Base-by-base conservation (phyloP, 176 grass and related monocot genomes). In the Ampelocalamus luodianensis region DNA sequence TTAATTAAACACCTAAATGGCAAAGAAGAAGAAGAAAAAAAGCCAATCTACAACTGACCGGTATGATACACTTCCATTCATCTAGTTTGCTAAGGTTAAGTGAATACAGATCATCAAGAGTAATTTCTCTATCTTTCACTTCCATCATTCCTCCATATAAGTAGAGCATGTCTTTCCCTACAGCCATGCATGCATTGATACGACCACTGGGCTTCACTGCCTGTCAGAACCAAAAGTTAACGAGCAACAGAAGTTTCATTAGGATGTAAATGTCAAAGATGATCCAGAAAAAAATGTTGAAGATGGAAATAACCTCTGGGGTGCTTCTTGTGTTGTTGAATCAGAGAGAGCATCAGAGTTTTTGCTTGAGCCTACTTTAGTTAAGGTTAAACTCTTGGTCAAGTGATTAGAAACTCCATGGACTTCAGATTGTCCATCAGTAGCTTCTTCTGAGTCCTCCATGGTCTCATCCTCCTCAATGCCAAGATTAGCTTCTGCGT, bases 71-170 rank as follows among this genome's bases (percentile, higher is more conserved):
- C 76, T 95, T 98, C 96, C 96, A 98, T 79, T 98, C 96, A 80
- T 98, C 96, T 74, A 98, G 89, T 79, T 98, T 98, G 68, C 93
- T 95, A 64, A 98, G 96, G 77, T 98, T 98, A 65, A 98, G 93
- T 45, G 93, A 93, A 88, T 98, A 98, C 26, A 98, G 51, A 90
- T 98, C 95, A 90, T 98, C 95, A 67, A 98, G 95, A 51, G 95
- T 95, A 87, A 98, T 93, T 65, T 98, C 96, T 88, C 76, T 90
- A 89, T 98, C 96, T 87, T 95, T 98, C 17, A 95, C 83, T 91
- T 98, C 96, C 96, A 98, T 95, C 89, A 93, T 95, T 74, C 96
- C 96, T 58, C 96, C 96, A 78, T 98, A 98, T 76, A 98, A 85
- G 80, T 98, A 98, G 67, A 98, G 89, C 0, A 65, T 89, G 84